A percentile compares a stretch with the other conserved stretches of the same genome.
phyloP scores from a whole-genome alignment of 1,139 yeast genomes.

The Sugiyamaella neomexicana region DNA sequence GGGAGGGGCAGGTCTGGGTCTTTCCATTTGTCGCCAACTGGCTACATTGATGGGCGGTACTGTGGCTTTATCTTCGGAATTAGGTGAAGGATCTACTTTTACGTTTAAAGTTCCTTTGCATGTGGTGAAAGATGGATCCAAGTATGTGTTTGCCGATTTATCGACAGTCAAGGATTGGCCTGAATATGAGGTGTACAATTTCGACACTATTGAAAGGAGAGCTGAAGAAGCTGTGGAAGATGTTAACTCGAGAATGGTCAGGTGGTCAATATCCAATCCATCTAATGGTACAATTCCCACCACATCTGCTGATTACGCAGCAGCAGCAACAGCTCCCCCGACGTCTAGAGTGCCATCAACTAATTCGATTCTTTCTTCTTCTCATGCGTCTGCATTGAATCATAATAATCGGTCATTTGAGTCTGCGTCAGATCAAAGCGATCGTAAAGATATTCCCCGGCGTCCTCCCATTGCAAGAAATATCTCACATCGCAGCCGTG shows the following conservation, averaged over 20 bases:
- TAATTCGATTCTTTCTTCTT: constrained; percentile 7
- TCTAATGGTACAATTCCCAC: not conserved
- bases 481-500: constrained; percentile 28
- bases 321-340: not conserved
- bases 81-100: constrained; percentile 81
- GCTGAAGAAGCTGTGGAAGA: constrained; percentile 22
- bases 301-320: not conserved
- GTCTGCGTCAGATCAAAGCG: not conserved
- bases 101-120: constrained; percentile 76
- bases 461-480: constrained; percentile 30
- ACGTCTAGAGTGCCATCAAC: constrained; percentile 6
- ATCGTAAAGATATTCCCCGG: constrained; percentile 3
- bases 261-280: constrained; percentile 3
- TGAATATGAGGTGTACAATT: constrained; percentile 23
- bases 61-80: constrained; percentile 58
- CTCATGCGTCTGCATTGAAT: not conserved
- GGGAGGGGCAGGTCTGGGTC: constrained; percentile 92
- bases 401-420: not conserved
- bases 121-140: constrained; percentile 24
- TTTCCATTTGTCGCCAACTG: constrained; percentile 85
- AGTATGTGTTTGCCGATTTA: constrained; percentile 25
- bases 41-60: constrained; percentile 88
- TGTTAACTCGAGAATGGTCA: constrained; percentile 16
- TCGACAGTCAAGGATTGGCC: constrained; percentile 25
- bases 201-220: constrained; percentile 16